Conservation (phyloP, 1,284 basidiomycete species). For the Papiliotrema flavescens region DNA sequence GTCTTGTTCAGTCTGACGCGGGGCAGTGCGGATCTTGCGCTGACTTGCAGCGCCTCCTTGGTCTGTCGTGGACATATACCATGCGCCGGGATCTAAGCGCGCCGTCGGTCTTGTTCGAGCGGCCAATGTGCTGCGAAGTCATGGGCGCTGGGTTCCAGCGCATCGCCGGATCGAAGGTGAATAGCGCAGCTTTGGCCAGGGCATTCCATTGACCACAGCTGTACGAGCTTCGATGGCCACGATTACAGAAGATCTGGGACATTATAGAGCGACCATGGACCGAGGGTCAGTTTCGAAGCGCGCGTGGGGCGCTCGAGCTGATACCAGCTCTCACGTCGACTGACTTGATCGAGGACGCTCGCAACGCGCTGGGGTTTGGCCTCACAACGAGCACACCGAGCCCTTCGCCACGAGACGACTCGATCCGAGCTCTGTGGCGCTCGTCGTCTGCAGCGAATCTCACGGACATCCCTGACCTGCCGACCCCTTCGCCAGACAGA, state of each 20-base stretch:
- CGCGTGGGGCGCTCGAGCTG: background rate
- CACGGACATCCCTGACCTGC: slow-evolving; percentile 20
- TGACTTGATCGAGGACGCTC: slow-evolving; percentile 21
- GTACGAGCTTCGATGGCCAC: slow-evolving; percentile 77
- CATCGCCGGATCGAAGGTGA: slow-evolving; percentile 56
- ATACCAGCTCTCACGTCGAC: slow-evolving; percentile 18
- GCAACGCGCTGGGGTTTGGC: slow-evolving; percentile 29
- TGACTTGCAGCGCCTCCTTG: slow-evolving; percentile 27
- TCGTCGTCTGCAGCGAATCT: slow-evolving; percentile 13
- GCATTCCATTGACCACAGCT: slow-evolving; percentile 51
- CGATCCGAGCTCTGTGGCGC: slow-evolving; percentile 30
- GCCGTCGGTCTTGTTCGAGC: slow-evolving; percentile 60
- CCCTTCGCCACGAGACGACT: slow-evolving; percentile 24
- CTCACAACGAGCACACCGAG: background rate
- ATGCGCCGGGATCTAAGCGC: slow-evolving; percentile 53
- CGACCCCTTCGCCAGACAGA: slow-evolving; percentile 6
- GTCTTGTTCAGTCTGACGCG: slow-evolving; percentile 1
- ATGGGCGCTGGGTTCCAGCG: slow-evolving; percentile 79
- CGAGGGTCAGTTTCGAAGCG: slow-evolving; percentile 55
- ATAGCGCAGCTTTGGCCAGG: slow-evolving; percentile 17
- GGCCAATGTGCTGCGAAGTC: slow-evolving; percentile 67
- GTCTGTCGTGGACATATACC: slow-evolving; percentile 57
- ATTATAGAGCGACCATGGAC: slow-evolving; percentile 61
- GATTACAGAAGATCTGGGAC: slow-evolving; percentile 65
- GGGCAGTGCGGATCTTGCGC: background rate